A percentile compares a stretch with the other conserved stretches of the same genome.
Conservation (phyloP, 805 yeast species). For the Ogataea angusta region DNA sequence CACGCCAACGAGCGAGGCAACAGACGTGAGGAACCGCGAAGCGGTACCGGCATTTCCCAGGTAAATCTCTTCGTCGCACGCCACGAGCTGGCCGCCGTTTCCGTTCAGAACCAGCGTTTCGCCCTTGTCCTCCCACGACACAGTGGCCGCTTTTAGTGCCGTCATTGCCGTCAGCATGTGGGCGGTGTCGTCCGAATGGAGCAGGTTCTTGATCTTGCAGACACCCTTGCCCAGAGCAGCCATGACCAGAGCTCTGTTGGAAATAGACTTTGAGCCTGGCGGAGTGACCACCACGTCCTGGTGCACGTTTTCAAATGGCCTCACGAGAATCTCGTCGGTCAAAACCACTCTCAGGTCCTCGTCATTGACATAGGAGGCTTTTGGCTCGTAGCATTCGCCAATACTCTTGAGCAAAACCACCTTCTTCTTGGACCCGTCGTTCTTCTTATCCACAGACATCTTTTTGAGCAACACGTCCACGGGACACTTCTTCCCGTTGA, state of each 20-base stretch:
- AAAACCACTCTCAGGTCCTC: constrained; percentile 76
- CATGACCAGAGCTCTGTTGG: constrained; percentile 87
- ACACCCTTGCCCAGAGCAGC: constrained; percentile 90
- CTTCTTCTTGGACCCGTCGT: constrained; percentile 87
- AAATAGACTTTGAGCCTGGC: constrained; percentile 96
- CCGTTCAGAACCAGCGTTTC: constrained; percentile 82
- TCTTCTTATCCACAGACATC: constrained; percentile 96
- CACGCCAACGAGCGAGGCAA: constrained; percentile 76
- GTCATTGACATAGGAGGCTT: constrained; percentile 82
- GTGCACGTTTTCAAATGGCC: constrained; percentile 45
- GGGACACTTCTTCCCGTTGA: constrained; percentile 69
- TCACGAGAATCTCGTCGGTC: constrained; percentile 76
- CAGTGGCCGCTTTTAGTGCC: constrained; percentile 74
- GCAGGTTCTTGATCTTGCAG: constrained; percentile 76
- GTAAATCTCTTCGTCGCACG: constrained; percentile 67
- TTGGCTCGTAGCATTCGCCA: constrained; percentile 84
- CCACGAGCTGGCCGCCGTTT: constrained; percentile 73
- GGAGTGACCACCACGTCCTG: constrained; percentile 57
- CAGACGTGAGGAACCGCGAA: constrained; percentile 87
- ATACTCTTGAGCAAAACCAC: constrained; percentile 79
- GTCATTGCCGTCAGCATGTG: constrained; percentile 89
- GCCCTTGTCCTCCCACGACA: constrained; percentile 83
- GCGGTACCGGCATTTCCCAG: constrained; percentile 99
- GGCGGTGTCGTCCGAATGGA: constrained; percentile 95
- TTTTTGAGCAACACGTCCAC: constrained; percentile 69